Conservation (phyloP, 108 stramenopile genomes). For the Cyclotella kingstonii region DNA sequence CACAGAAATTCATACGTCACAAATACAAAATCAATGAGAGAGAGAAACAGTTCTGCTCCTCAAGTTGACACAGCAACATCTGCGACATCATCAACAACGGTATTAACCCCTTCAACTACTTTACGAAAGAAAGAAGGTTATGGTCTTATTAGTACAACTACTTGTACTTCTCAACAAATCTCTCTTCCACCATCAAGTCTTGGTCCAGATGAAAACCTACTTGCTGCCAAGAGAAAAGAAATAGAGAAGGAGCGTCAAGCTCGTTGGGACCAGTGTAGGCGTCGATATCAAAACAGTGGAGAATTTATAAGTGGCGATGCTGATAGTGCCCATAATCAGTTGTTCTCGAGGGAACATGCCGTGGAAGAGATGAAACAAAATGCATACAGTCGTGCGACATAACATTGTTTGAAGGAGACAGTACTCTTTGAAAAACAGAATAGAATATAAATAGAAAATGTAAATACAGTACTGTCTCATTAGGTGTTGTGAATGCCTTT, state of each 20-base stretch:
- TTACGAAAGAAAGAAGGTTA: constrained; percentile 46
- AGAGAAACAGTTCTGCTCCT: neutral
- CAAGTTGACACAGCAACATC: neutral
- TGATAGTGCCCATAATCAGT: neutral
- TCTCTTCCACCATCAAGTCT: constrained; percentile 28
- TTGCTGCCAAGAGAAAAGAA: constrained; percentile 54
- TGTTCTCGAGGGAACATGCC: neutral
- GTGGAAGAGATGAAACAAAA: constrained; percentile 13
- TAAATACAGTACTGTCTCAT: too few species aligned
- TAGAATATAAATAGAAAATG: neutral
- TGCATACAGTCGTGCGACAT: neutral
- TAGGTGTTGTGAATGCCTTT: too few species aligned
- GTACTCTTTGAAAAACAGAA: neutral
- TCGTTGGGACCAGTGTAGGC: neutral
- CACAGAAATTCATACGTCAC: neutral
- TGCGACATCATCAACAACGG: neutral
- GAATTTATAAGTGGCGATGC: neutral
- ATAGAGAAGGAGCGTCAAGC: constrained; percentile 42
- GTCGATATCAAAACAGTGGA: neutral
- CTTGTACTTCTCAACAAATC: too few species aligned
- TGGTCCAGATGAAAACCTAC: constrained; percentile 57
- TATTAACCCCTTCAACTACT: neutral
- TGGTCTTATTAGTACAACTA: constrained; percentile 55
- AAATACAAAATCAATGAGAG: neutral
- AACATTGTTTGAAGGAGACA: neutral